Percentiles rank a stretch among this genome's conserved stretches.
Evolutionary conservation across 2,329 filamentous ascomycete species (phyloP).

Genomic region (Paecilomyces formosus): DNA sequence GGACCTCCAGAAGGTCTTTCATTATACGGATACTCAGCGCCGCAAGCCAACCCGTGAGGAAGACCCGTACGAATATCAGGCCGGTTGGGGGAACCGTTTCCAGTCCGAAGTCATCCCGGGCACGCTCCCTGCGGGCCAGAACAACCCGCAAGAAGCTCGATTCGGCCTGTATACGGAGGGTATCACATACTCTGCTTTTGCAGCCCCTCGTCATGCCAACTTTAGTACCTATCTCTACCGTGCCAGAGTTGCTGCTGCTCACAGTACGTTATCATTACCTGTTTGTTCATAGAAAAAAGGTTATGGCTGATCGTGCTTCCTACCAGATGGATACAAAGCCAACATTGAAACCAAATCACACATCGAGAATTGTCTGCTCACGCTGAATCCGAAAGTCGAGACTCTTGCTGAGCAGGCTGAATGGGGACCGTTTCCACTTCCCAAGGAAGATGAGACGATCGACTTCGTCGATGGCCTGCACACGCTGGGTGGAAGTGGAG

Average conservation of each 20-base stretch:
- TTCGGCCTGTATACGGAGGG: conserved; percentile 25
- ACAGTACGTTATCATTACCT: conserved; percentile 11
- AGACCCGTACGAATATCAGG: conserved; percentile 21
- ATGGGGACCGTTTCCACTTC: conserved; percentile 50
- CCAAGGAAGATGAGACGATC: conserved; percentile 35
- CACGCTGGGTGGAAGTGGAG: conserved; percentile 47
- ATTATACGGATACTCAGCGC: conserved; percentile 21
- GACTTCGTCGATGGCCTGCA: conserved; percentile 50
- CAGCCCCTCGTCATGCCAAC: conserved; percentile 17
- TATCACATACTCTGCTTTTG: conserved; percentile 20
- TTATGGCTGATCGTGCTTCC: background rate
- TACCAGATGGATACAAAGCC: conserved; percentile 25
- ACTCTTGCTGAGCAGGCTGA: conserved; percentile 47
- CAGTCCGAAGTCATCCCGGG: conserved; percentile 26
- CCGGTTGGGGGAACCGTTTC: conserved; percentile 22
- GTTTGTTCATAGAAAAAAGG: background rate
- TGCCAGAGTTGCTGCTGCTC: conserved; percentile 18
- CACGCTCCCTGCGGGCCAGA: conserved; percentile 22
- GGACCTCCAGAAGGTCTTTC: conserved; percentile 21
- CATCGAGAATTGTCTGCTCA: conserved; percentile 19
- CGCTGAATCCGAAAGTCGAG: conserved; percentile 44
- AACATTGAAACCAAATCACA: conserved; percentile 31
- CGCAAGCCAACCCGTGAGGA: conserved; percentile 21
- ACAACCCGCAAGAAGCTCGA: conserved; percentile 23
- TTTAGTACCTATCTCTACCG: conserved; percentile 22